Base-by-base conservation (phyloP, 441 rosid species). In the Gossypium gossypioides region DNA sequence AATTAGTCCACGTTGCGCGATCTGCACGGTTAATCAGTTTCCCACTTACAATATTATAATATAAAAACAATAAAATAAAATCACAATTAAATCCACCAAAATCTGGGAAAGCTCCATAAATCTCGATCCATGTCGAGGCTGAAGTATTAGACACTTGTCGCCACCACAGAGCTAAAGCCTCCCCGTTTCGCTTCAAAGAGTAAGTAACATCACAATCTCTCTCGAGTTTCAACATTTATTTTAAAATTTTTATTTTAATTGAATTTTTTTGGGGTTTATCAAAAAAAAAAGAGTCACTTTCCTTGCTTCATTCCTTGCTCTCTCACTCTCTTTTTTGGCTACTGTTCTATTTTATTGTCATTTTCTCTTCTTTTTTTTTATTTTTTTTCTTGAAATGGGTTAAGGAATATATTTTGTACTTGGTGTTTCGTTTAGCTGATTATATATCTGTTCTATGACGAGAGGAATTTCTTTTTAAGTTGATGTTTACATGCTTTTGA, bases 131-230 rank as follows among this genome's bases (percentile, higher is more conserved):
- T 86, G 90, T 81, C 86, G 29, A 65, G 77, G 76, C 74, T n/a
- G 69, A 64, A 27, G 16, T 54, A 44, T 8, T 22, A 77, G 89
- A 89, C 96, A 91, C 95, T 75, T 89, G 95, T 91, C 91, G 78
- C 46, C 78, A 76, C 84, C 79, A 37, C 72, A 68, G 72, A 71
- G 57, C 78, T 0, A 66, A 71, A 65, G 37, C 62, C 18, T 58
- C 9, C 55, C 13, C 8, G 37, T 7, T 48, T 29, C 73, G 46
- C 48, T 34, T 8, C 74, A 8, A 61, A 78, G 60, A 79, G 37
- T 32, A 32, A 32, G 37, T 1, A 77, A 75, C 81, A 71, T 76
- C 82, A 59, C 75, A 9, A 50, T 58, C 78, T 62, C 84, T 52
- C 78, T 59, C 70, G 32, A 10, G 2, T 52, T 54, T 40, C 65